Base-by-base conservation (phyloP, 2,329 filamentous ascomycete species). In the Phyllosticta paracitricarpa region DNA sequence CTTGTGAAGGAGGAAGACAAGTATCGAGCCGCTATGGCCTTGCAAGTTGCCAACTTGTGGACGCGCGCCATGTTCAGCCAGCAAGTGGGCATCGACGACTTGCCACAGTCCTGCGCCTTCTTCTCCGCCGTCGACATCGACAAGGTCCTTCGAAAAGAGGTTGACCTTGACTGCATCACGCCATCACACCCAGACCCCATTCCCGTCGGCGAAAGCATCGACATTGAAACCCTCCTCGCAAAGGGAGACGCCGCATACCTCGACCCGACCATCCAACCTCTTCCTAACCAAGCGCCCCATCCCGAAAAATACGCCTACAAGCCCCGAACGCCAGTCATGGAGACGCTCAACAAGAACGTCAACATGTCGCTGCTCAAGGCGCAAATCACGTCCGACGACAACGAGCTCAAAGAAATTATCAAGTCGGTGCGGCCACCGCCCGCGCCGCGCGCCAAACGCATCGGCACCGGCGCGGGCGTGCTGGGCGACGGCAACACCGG, bases 91-190 rank as follows among this genome's bases (percentile, higher is more conserved):
- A 99, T 99, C 68, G 81, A 96, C 65, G 94, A 99, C 69, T 82
- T 99, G 9, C 94, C 95, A 0, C 94, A 97, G 70, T 86, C 89
- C 0, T 97, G 92, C 69, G 94, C 94, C 8, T 99, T 91, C 75
- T 99, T 99, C 76, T 95, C 89, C 0, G 93, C 94, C 3, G 85
- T 99, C 5, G 94, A 99, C 70, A 89, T 99, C 66, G 94, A 99
- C 70, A 87, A 91, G 68, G 92, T 99, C 2, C 80, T 99, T n/a
- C 84, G 94, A 58, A 99, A 99, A 72, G 94, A 99, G 74, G 95
- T 99, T 3, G 89, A 99, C 72, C 96, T 99, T 90, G 89, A 96
- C 70, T 99, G 94, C 72, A 76, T 97, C 53, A 99, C 94, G 0
- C 94, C 94, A 0, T 94, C 89, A 53, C 89, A 99, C 73, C 82